These are phyloP conservation scores for Bipolaris gigantea DNA, from an alignment of 2,329 filamentous ascomycete genomes.

Conservation along the genomic window DNA sequence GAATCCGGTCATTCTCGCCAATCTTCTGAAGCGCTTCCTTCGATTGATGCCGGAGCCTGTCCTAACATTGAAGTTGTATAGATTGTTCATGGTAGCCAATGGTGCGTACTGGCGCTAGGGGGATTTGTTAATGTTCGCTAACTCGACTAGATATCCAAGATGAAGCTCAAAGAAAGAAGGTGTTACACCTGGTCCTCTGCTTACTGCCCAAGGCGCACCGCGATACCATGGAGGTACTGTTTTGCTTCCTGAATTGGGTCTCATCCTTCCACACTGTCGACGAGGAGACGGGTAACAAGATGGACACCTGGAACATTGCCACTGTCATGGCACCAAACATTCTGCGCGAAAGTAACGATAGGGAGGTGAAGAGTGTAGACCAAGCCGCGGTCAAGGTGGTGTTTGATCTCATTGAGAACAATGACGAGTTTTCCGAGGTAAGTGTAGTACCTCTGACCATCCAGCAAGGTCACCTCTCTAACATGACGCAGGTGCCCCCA, in stretches of 20 bases:
- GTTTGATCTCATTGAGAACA: conserved; percentile 85
- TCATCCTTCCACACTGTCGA: conserved; percentile 97
- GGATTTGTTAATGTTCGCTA: conserved; percentile 9
- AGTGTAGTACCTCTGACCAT: conserved; percentile 53
- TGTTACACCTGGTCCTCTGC: conserved; percentile 89
- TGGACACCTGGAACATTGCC: conserved; percentile 96
- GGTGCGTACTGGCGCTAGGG: conserved; percentile 53
- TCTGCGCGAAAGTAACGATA: conserved; percentile 66
- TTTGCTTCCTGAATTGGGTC: conserved; percentile 96
- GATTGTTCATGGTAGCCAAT: conserved; percentile 85
- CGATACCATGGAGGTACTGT: conserved; percentile 92
- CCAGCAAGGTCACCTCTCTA: conserved; percentile 21
- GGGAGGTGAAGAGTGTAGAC: conserved; percentile 68
- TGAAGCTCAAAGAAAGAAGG: conserved; percentile 76
- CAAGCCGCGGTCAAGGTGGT: conserved; percentile 94
- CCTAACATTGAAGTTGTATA: conserved; percentile 91
- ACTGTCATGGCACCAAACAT: conserved; percentile 98
- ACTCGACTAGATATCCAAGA: conserved; percentile 68
- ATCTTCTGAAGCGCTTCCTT: conserved; percentile 91
- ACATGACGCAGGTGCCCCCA: conserved; percentile 74
- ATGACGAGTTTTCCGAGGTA: conserved; percentile 97
- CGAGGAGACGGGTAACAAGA: conserved; percentile 95
- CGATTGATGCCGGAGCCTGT: conserved; percentile 92
- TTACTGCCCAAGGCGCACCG: conserved; percentile 88
- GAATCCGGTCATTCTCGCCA: conserved; percentile 90